Base-by-base conservation (phyloP, 768 basidiomycete species). In the Mycena albidolilacea region DNA sequence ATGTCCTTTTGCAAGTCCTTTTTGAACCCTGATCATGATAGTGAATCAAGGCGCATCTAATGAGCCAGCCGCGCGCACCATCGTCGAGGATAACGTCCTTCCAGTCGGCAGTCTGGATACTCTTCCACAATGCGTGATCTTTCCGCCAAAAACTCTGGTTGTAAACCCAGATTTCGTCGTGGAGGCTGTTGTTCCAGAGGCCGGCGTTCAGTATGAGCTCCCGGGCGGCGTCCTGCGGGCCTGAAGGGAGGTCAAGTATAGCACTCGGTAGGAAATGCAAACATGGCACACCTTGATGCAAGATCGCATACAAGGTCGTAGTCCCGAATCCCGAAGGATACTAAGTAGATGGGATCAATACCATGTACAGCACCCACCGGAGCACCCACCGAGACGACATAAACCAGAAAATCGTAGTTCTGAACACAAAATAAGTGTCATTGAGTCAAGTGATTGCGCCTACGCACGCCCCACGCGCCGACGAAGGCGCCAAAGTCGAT, bases 111-210 rank as follows among this genome's bases (percentile, higher is more conserved):
- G 88, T 87, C 78, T 92, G 90, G 21, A 92, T 80, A 73, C 89
- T 87, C 4, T 71, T 60, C 92, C 92, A 95, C 15, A 95, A 87
- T 0, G 76, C 76, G 60, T 84, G 85, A 76, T 90, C 87, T 77
- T 95, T 94, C 21, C 73, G 65, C 95, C 95, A 96, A 41, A 78
- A 88, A 0, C 91, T 90, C 71, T 89, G 87, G 70, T 95, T 90
- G 81, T 89, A 96, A 6, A 96, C 92, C 88, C 93, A 92, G 66
- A 96, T 88, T 74, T 95, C 93, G 5, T 91, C 81, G 65, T 93
- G 91, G 12, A 90, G 81, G 41, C 86, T 84, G 58, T 91, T 81
- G 6, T 81, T 70, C 82, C 86, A 92, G 23, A 87, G 78, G 1
- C 91, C 92, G 5, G 85, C 83, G 6, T 86, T 82, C 15, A 91